Evolutionary conservation across 495 filamentous ascomycete species (phyloP).

Genomic region (Penicillium cinerascens): DNA sequence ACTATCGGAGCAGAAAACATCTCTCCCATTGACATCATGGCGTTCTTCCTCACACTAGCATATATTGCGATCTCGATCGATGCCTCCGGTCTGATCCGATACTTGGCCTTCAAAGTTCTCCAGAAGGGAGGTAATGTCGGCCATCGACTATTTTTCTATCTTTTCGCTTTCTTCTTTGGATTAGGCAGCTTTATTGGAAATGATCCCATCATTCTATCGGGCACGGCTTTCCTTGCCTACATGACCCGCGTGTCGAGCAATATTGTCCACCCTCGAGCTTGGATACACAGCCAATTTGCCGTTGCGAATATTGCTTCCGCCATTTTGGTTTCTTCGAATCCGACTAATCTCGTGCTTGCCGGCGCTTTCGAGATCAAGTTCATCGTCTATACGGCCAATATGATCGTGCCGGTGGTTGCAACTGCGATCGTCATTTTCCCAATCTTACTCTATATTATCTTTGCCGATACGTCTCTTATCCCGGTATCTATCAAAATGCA

Average conservation of each 20-base stretch:
- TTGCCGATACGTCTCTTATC: constrained; percentile 58
- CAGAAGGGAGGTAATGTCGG: constrained; percentile 58
- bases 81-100: constrained; percentile 63
- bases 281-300: constrained; percentile 67
- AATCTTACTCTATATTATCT: constrained; percentile 61
- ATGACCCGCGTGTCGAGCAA: constrained; percentile 69
- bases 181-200: constrained; percentile 65
- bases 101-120: constrained; percentile 64
- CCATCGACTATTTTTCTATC: constrained; percentile 61
- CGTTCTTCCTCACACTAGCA: constrained; percentile 65
- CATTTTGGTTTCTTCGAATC: constrained; percentile 67
- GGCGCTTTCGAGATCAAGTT: constrained; percentile 65
- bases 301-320: constrained; percentile 65
- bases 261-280: constrained; percentile 61
- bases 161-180: constrained; percentile 64
- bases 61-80: constrained; percentile 74
- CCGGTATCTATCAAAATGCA: constrained; percentile 62
- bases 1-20: constrained; percentile 59
- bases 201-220: constrained; percentile 66
- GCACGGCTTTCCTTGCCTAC: constrained; percentile 66
- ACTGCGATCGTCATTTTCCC: constrained; percentile 63
- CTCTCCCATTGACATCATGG: constrained; percentile 60
- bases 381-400: constrained; percentile 63
- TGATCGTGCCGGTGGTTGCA: constrained; percentile 63
- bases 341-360: constrained; percentile 67